Evolutionary conservation across 139 green algal genomes (phyloP).

Genomic region (Chlamydomonas incerta): DNA sequence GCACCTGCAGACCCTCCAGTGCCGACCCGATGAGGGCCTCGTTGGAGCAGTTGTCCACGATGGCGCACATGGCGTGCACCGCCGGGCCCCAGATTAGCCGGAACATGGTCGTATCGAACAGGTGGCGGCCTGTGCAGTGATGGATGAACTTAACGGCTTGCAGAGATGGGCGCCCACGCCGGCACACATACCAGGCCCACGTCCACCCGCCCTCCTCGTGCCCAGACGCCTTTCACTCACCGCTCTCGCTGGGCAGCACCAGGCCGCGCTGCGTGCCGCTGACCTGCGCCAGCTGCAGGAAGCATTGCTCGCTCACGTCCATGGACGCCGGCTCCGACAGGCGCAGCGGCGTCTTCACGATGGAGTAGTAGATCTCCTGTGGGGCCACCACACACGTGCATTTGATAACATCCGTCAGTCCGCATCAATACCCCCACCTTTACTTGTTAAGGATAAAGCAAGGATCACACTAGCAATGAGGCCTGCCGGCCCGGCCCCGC

Average conservation of each 20-base stretch:
- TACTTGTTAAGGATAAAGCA: too few species aligned
- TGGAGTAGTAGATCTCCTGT: slow-evolving; percentile 56
- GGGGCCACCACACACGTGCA: too few species aligned
- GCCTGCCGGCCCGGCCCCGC: too few species aligned
- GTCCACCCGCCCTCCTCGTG: not conserved
- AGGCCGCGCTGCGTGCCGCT: slow-evolving; percentile 45
- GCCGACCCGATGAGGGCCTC: slow-evolving; percentile 48
- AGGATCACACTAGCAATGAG: too few species aligned
- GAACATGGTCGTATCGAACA: slow-evolving; percentile 94
- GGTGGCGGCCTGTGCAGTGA: slow-evolving; percentile 56
- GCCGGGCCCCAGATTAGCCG: slow-evolving; percentile 89
- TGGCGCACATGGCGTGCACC: slow-evolving; percentile 89
- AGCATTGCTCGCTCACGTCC: slow-evolving; percentile 50
- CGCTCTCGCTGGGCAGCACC: slow-evolving; percentile 46
- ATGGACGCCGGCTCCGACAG: slow-evolving; percentile 41
- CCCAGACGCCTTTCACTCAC: not conserved
- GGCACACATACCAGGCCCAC: too few species aligned
- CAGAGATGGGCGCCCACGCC: too few species aligned
- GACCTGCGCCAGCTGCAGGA: slow-evolving; percentile 48
- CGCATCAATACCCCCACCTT: too few species aligned
- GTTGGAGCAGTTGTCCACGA: slow-evolving; percentile 84
- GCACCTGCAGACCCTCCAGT: slow-evolving; percentile 58
- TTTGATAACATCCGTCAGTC: too few species aligned
- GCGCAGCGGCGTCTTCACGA: slow-evolving; percentile 47
- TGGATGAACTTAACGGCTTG: too few species aligned